Evolutionary conservation across 441 rosid genomes (phyloP), one percentile per base, ranked within the genome.

Genomic region (Gossypium davidsonii): DNA sequence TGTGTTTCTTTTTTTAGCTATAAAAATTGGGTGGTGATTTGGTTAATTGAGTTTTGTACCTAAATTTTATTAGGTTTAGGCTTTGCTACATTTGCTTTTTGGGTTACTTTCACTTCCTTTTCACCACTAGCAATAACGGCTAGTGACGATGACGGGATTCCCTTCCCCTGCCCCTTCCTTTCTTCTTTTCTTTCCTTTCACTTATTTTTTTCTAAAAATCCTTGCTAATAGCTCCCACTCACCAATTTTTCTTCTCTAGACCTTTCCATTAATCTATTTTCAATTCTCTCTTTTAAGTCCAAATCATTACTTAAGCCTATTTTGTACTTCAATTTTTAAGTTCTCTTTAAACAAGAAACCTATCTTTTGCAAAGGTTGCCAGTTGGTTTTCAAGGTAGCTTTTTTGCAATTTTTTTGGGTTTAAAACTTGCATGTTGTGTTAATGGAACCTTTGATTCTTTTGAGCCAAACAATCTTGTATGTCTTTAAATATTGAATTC

Each of bases 191-290:
- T 26, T 26, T 26, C 31, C 31, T 4, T 70, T 21, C 8, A 26
- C 60, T 58, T 9, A 61, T 21, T 48, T 71, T 72, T 72, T 71
- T 66, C 31, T 46, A 65, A 23, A 66, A 58, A 60, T 65, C 63
- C 12, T 73, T 58, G 60, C 76, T 61, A 53, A 75, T 72, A 71
- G 67, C 77, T 73, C 75, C 74, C 63, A 76, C 88, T 84, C 86
- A 85, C 88, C 73, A 52, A 55, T 65, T 31, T 20, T 39, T 46
- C 10, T 59, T 78, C 68, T 79, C 83, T 61, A 4, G 77, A 81
- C 72, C 59, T 62, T 78, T 76, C 81, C 37, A n/a, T 5, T n/a
- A 23, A n/a, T 62, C 37, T 3, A 1, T 18, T 68, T 26, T 28
- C 12, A 12, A 0, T 26, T 25, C 39, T 14, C 21, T n/a, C 1